Base-by-base conservation (phyloP, 2,329 filamentous ascomycete genomes). In the Myriangium duriaei region DNA sequence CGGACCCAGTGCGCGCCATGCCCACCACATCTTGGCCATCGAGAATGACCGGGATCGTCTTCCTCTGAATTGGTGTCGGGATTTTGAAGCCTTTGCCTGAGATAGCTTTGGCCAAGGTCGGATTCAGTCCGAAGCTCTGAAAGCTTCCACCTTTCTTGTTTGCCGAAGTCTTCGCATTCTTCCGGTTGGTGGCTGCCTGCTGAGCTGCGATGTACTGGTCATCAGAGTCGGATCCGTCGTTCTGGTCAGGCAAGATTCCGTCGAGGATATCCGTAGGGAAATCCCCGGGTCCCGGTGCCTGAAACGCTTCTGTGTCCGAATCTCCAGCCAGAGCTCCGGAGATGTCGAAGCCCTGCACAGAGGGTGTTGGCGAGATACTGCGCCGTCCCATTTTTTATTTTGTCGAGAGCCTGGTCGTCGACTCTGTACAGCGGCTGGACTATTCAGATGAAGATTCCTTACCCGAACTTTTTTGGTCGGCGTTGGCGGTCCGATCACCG, bases 1-100 rank as follows among this genome's bases (percentile, higher is more conserved):
- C 91, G 13, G 87, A 96, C 56, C 91, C 91, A n/a, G 92, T 98
- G 48, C 92, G 73, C 5, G 91, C 91, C 91, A 98, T 98, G 48
- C 87, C 92, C 15, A 98, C 88, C n/a, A 96, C 83, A 69, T 98
- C 91, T 61, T 86, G 83, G 38, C 81, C 75, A 44, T 92, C 82
- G 49, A 96, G 68, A 39, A 98, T 76, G 39, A 96, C 68, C 3
- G 91, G 92, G 33, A 98, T 94, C 2, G 91, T 84, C 62, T 96
- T 96, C 49, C 91, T 76, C 65, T 98, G 91, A 59, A 98, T 98
- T 0, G 91, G 91, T 0, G 91, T 98, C 3, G 92, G 92, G 2
- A 96, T 84, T 1, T 81, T 85, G 61, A 95, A 98, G 11, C 91
- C 92, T 63, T 96, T 98, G 50, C 83, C 74, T 10, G 82, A 74